phyloP scores from a whole-genome alignment of 208 protist species.

The Trypanosoma theileri region DNA sequence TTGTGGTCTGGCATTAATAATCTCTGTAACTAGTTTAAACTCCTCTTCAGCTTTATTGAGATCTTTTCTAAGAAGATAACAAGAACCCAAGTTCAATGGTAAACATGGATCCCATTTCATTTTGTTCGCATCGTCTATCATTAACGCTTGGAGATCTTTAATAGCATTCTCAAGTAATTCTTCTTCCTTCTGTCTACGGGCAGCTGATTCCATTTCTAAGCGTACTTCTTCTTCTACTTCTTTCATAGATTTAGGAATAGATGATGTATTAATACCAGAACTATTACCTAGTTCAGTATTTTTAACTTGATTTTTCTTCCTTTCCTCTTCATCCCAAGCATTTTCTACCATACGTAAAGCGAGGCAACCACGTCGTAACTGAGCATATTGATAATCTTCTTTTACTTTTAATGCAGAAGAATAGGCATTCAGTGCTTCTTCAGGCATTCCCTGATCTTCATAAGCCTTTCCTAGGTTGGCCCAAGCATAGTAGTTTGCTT shows the following conservation, averaged over 20 bases:
- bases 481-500: constrained; percentile 93
- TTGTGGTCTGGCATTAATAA: constrained; percentile 50
- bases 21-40: constrained; percentile 58
- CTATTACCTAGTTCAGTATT: constrained; percentile 5
- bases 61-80: constrained; percentile 55
- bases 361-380: constrained; percentile 75
- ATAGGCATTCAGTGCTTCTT: constrained; percentile 79
- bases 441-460: constrained; percentile 76
- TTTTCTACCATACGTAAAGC: constrained; percentile 46
- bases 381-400: constrained; percentile 73
- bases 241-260: constrained; percentile 21
- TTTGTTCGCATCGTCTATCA: constrained; percentile 30
- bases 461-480: constrained; percentile 87
- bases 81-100: constrained; percentile 71
- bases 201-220: constrained; percentile 23
- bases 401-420: constrained; percentile 63
- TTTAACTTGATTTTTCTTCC: constrained; percentile 1
- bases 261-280: not conserved
- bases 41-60: constrained; percentile 65
- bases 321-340: constrained; percentile 12
- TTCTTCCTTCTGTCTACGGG: constrained; percentile 32
- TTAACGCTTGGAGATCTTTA: constrained; percentile 46
- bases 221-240: constrained; percentile 50
- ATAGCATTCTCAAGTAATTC: constrained; percentile 38
- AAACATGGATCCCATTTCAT: constrained; percentile 51